Base-by-base conservation (phyloP, 805 yeast species). In the Metschnikowia corniflorae region DNA sequence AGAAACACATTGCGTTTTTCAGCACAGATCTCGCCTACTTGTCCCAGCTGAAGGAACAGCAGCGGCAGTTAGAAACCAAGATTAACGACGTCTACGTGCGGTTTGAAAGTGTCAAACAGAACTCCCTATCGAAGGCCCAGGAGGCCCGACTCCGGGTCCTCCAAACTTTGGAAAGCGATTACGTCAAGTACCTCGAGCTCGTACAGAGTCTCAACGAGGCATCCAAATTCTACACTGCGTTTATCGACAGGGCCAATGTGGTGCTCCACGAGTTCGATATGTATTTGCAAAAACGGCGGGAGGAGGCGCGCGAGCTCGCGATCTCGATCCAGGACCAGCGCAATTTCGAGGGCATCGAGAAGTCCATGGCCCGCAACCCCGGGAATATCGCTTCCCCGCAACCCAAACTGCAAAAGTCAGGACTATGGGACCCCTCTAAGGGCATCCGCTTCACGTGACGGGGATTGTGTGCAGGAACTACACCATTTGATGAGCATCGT, bases 151-250 rank as follows among this genome's bases (percentile, higher is more conserved):
- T 72, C 34, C 60, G 63, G 16, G 72, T 74, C 1, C 55, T 84
- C 28, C 78, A 75, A 36, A 60, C 57, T 1, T 55, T 83, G 19
- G 82, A 77, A 36, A 56, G 65, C 5, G 75, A 72, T 1, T 74
- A 68, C 44, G 56, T 63, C 26, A 70, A 74, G 31, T 82, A 68
- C 49, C 57, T 69, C 19, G 86, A 82, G 48, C 68, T 86, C 2
- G 57, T 71, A 13, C 62, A 68, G 5, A 82, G 85, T 51, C 55
- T 86, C 18, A 71, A 71, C 20, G 84, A 82, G 48, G 96, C 95
- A 0, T 50, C 75, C 0, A 70, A 71, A 36, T 88, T 88, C 53
- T 89, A 89, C 61, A 68, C 68, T 25, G 82, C 80, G 35, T 74
- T 86, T 42, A 60, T 71, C 20, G 57, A 56, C 7, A 73, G 73